phyloP scores from a whole-genome alignment of 2,329 filamentous ascomycete genomes.

The Colletotrichum neosansevieriae region DNA sequence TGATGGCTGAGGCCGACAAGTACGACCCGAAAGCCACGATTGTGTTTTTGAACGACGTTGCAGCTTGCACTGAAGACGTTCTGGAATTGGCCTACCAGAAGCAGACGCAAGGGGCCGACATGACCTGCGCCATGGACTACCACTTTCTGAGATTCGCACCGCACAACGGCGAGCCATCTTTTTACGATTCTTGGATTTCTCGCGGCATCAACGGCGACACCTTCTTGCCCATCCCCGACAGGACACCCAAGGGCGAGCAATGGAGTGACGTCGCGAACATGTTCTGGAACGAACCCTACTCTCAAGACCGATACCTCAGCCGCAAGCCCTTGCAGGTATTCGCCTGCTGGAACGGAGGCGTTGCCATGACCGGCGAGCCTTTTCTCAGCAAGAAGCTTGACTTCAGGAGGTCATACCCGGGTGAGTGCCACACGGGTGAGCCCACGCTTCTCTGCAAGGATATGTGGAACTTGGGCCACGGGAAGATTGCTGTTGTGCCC shows the following conservation, averaged over 20 bases:
- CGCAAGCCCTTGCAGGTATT: slow-evolving; percentile 68
- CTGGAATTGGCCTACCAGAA: slow-evolving; percentile 59
- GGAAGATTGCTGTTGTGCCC: slow-evolving; percentile 68
- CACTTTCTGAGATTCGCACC: slow-evolving; percentile 49
- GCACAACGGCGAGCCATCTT: slow-evolving; percentile 56
- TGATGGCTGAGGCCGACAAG: slow-evolving; percentile 49
- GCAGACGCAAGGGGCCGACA: slow-evolving; percentile 62
- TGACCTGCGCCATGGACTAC: slow-evolving; percentile 73
- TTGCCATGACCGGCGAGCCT: slow-evolving; percentile 60
- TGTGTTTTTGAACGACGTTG: slow-evolving; percentile 67
- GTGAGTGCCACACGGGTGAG: slow-evolving; percentile 67
- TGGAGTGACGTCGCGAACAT: slow-evolving; percentile 63
- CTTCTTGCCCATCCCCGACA: slow-evolving; percentile 64
- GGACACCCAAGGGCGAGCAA: slow-evolving; percentile 52
- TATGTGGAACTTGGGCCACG: slow-evolving; percentile 62
- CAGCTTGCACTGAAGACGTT: slow-evolving; percentile 65
- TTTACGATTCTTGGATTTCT: slow-evolving; percentile 68
- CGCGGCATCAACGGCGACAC: slow-evolving; percentile 64
- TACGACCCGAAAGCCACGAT: slow-evolving; percentile 52
- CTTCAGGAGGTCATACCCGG: slow-evolving; percentile 55
- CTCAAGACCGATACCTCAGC: slow-evolving; percentile 49
- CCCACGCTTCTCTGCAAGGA: slow-evolving; percentile 69
- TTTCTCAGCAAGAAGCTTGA: slow-evolving; percentile 53
- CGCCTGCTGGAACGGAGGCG: slow-evolving; percentile 71
- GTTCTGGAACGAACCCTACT: slow-evolving; percentile 62